Evolutionary conservation across 139 green algal genomes (phyloP), one percentile per base, ranked within the genome.

Genomic region (Ettlia oleoabundans): DNA sequence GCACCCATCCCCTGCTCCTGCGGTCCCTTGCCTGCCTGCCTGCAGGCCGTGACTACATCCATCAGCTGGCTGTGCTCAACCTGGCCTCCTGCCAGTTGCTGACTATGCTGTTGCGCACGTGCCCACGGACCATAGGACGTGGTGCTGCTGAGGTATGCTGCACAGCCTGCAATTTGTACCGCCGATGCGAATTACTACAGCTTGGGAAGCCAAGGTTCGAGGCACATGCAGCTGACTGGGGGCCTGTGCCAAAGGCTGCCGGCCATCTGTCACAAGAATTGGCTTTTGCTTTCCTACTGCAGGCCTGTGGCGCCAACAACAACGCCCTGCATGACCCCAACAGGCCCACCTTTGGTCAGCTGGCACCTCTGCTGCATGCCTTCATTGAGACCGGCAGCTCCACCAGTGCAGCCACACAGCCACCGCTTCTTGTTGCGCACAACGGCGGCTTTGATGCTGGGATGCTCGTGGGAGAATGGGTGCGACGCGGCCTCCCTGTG

Each of bases 321-420:
- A 9, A 35, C 7, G 75, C 15, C 4, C 61, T 72, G 75, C 75
- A 81, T 38, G 42, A 61, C 75, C 75, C 75, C 1, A 22, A 41
- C n/a, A 37, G 75, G 24, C 75, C 75, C 75, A 81, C 75, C 58
- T 81, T 81, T 71, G 61, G 63, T 40, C 75, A 81, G 42, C 26
- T 63, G 19, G 61, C 40, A 5, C 61, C 75, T 2, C 75, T 81
- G 58, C 61, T 81, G 40, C 42, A 71, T 28, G 75, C 75, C 15
- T 81, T 81, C n/a, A 37, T 80, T 5, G n/a, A 13, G 7, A 30
- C 33, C 24, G 69, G 43, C 69, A 40, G 42, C 69, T 1, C 2
- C n/a, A 53, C 72, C 51, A 35, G 18, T 37, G 32, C 71, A 67
- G 51, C 21, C 0, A 2, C 42, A 15, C 42, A 28, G 13, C 71